Percentiles rank a stretch among this genome's conserved stretches.
Conservation (phyloP, 805 yeast genomes). For the Monosporozyma yasuniensis region DNA sequence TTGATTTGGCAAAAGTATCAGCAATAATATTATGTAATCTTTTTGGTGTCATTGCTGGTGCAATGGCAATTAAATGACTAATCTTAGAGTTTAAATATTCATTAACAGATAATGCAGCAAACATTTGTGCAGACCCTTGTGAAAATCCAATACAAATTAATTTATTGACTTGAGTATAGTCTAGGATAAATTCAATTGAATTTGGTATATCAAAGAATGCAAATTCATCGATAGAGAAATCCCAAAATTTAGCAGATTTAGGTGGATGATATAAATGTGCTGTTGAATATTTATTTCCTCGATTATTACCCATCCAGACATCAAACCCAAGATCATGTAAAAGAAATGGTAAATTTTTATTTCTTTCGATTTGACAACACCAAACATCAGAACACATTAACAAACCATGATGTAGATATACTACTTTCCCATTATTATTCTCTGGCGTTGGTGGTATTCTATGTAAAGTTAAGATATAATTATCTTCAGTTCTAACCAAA, state of each 20-base stretch:
- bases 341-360: constrained; percentile 60
- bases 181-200: constrained; percentile 62
- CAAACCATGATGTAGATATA: constrained; percentile 86
- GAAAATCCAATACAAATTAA: constrained; percentile 80
- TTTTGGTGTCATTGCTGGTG: constrained; percentile 91
- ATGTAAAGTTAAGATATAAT: constrained; percentile 67
- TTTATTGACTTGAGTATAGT: constrained; percentile 35
- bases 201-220: constrained; percentile 86
- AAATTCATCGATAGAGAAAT: constrained; percentile 84
- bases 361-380: constrained; percentile 43
- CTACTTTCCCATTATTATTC: constrained; percentile 38
- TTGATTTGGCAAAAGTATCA: constrained; percentile 63
- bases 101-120: constrained; percentile 67
- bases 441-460: constrained; percentile 41
- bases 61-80: constrained; percentile 62
- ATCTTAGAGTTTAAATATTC: constrained; percentile 51
- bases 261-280: constrained; percentile 52
- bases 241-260: constrained; percentile 56
- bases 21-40: constrained; percentile 71
- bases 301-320: constrained; percentile 88
- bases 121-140: constrained; percentile 91
- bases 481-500: constrained; percentile 67
- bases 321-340: constrained; percentile 80
- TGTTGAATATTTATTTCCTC: constrained; percentile 87
- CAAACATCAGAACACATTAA: constrained; percentile 83